These are phyloP conservation scores for Phoma sp. DNA, from an alignment of 2,329 filamentous ascomycete species.

Conservation along the genomic window DNA sequence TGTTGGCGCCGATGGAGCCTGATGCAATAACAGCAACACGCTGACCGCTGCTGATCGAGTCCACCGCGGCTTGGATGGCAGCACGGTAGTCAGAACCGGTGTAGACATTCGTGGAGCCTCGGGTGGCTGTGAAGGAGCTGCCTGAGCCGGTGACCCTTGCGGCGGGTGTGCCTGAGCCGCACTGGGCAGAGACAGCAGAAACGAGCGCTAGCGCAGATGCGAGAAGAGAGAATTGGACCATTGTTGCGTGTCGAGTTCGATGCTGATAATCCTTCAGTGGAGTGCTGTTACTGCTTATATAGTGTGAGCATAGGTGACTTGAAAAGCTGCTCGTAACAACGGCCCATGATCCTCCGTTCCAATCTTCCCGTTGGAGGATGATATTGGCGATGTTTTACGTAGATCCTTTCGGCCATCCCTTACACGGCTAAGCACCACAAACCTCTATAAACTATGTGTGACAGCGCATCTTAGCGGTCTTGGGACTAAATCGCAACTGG, in stretches of 20 bases:
- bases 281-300: constrained; percentile 4
- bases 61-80: constrained; percentile 62
- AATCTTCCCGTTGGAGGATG: constrained; percentile 9
- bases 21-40: constrained; percentile 62
- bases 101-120: constrained; percentile 57
- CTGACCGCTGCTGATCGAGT: constrained; percentile 59
- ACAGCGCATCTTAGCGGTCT: constrained; percentile 9
- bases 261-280: not conserved
- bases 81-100: constrained; percentile 60
- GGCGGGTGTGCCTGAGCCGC: constrained; percentile 56
- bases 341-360: not conserved
- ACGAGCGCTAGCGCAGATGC: constrained; percentile 53
- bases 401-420: constrained; percentile 1
- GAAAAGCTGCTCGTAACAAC: not conserved
- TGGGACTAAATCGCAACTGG: constrained; percentile 1
- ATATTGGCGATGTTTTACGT: constrained; percentile 7
- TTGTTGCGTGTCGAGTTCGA: constrained; percentile 20
- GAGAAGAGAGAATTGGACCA: constrained; percentile 49
- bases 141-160: constrained; percentile 57
- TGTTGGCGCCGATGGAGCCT: constrained; percentile 62
- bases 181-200: constrained; percentile 51
- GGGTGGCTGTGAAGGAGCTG: constrained; percentile 55
- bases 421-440: not conserved
- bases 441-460: not conserved
- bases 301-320: not conserved